Percentiles rank a stretch among this genome's conserved stretches.
These are phyloP conservation scores for Herpotrichia juniperi DNA, from an alignment of 2,329 filamentous ascomycete species.

Conservation along the genomic window DNA sequence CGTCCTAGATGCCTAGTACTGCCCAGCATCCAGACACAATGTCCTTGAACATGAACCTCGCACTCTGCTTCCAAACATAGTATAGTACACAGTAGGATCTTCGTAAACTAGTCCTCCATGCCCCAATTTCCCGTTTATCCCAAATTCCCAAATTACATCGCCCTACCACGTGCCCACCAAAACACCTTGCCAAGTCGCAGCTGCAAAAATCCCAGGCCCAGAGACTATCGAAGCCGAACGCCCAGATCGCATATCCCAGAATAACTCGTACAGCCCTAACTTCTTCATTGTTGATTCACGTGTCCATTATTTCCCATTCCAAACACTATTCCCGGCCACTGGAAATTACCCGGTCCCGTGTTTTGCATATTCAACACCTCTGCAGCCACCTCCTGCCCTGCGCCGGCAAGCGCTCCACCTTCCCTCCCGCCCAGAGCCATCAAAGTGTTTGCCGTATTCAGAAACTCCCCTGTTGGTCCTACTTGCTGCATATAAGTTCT, in stretches of 20 bases:
- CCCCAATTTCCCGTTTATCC: neutral
- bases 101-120: too few relatives aligned
- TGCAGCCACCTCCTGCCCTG: constrained; percentile 24
- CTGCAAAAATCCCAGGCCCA: too few relatives aligned
- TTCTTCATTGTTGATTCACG: constrained; percentile 21
- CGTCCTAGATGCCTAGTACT: too few relatives aligned
- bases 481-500: constrained; percentile 38
- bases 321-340: constrained; percentile 41
- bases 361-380: constrained; percentile 30
- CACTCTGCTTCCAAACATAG: constrained; percentile 16
- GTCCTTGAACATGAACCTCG: too few relatives aligned
- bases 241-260: neutral
- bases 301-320: constrained; percentile 27
- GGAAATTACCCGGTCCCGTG: constrained; percentile 20
- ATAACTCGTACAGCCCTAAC: neutral
- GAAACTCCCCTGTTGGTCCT: constrained; percentile 36
- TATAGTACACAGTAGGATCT: constrained; percentile 17
- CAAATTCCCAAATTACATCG: neutral
- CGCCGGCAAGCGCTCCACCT: constrained; percentile 21
- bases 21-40: neutral
- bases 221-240: neutral
- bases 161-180: too few relatives aligned
- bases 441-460: constrained; percentile 47
- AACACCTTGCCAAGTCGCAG: too few relatives aligned
- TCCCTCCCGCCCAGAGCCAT: constrained; percentile 45